A percentile compares a stretch with the other conserved stretches of the same genome.
Conservation (phyloP, 805 yeast species). For the Wickerhamomyces alni region DNA sequence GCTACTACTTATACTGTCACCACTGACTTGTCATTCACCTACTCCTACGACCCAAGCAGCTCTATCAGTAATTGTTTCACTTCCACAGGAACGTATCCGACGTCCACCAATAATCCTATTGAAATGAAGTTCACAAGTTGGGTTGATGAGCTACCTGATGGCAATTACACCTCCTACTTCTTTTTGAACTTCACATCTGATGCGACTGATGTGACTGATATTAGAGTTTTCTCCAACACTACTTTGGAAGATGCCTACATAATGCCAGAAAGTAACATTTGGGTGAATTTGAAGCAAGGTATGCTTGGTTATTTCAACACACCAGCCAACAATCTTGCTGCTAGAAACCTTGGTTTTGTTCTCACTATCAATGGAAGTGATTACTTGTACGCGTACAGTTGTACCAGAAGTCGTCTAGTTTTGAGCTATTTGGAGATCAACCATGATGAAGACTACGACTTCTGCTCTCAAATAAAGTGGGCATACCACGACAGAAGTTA, state of each 20-base stretch:
- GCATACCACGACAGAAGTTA: not conserved
- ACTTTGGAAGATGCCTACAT: not conserved
- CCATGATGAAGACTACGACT: not conserved
- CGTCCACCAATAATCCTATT: constrained; percentile 2
- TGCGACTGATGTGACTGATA: constrained; percentile 12
- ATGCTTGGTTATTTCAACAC: constrained; percentile 4
- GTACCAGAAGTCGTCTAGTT: constrained; percentile 1
- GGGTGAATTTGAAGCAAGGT: constrained; percentile 16
- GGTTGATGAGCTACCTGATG: not conserved
- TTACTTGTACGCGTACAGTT: constrained; percentile 5
- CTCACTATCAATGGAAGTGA: constrained; percentile 1
- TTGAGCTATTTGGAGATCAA: not conserved
- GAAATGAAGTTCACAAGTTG: not conserved
- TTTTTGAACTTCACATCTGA: constrained; percentile 15
- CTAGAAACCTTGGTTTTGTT: not conserved
- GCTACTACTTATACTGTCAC: constrained; percentile 9
- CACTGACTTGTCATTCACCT: constrained; percentile 5
- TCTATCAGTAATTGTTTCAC: constrained; percentile 10
- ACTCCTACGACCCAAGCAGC: constrained; percentile 3
- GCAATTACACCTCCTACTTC: constrained; percentile 5
- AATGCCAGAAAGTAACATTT: constrained; percentile 5
- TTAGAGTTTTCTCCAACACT: constrained; percentile 9
- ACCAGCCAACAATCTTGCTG: not conserved
- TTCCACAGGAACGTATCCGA: not conserved
- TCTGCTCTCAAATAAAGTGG: not conserved